Conservation (phyloP, 306 rosid genomes). For the Senna tora region DNA sequence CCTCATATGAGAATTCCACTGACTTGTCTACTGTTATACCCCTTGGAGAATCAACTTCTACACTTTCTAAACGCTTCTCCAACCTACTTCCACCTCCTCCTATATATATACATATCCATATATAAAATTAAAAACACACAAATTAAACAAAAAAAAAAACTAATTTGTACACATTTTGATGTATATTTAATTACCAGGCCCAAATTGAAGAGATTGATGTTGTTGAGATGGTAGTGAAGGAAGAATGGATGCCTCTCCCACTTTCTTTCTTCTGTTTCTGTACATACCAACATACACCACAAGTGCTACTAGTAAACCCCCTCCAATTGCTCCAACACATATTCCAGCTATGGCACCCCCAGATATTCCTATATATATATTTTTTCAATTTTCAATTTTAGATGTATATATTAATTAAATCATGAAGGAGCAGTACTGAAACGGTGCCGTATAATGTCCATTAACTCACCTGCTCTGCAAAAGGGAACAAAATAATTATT, state of each 20-base stretch:
- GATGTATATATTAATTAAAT: no score
- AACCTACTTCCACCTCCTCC: conserved; percentile 52
- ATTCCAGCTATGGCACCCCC: conserved; percentile 60
- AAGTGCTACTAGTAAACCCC: conserved; percentile 43
- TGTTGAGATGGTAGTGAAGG: conserved; percentile 36
- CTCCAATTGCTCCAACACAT: conserved; percentile 54
- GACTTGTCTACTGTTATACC: conserved; percentile 79
- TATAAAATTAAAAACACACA: no score
- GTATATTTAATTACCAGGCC: conserved; percentile 45
- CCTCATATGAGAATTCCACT: conserved; percentile 77
- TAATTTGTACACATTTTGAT: no score
- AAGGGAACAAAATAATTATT: no score
- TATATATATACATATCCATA: no score
- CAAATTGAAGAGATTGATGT: conserved; percentile 39
- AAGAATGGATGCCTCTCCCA: conserved; percentile 48
- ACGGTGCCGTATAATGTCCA: no score
- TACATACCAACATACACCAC: conserved; percentile 40
- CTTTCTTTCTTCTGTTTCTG: conserved; percentile 54
- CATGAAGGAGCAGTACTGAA: no score
- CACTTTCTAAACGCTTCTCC: conserved; percentile 51
- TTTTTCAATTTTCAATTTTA: no score
- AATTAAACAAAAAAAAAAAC: no score
- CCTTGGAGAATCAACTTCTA: conserved; percentile 49
- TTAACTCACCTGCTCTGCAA: no score
- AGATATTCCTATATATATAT: conserved; percentile 54